A percentile compares a stretch with the other conserved stretches of the same genome.
phyloP scores from a whole-genome alignment of 202 grass and related monocot genomes.

The Carex arenaria region DNA sequence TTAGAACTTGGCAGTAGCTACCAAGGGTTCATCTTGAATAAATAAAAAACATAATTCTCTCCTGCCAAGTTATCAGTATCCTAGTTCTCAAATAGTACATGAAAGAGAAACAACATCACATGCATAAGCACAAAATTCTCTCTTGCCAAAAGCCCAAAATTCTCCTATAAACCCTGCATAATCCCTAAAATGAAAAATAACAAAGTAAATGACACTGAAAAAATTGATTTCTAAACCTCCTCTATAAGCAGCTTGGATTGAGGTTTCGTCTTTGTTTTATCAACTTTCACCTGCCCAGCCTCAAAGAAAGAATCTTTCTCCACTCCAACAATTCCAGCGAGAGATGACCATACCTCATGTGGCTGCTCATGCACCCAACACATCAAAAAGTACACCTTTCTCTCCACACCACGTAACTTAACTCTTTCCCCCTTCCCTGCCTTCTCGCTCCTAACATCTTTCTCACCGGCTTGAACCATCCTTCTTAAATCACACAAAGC shows the following conservation, averaged over 20 bases:
- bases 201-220: not conserved
- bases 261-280: conserved; percentile 27
- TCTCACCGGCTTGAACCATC: conserved; percentile 54
- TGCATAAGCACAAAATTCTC: not conserved
- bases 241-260: conserved; percentile 64
- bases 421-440: conserved; percentile 31
- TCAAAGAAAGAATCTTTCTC: conserved; percentile 62
- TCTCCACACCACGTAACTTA: conserved; percentile 37
- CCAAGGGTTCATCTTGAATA: too few species aligned
- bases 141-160: not conserved
- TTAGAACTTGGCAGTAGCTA: too few species aligned
- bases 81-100: too few species aligned
- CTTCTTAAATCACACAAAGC: conserved; percentile 45
- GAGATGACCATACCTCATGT: conserved; percentile 44
- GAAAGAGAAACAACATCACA: too few species aligned
- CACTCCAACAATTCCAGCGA: conserved; percentile 47
- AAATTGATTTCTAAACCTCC: conserved; percentile 41
- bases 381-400: conserved; percentile 82
- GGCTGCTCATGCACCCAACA: conserved; percentile 93
- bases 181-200: not conserved
- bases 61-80: too few species aligned
- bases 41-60: too few species aligned
- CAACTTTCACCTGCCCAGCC: conserved; percentile 19
- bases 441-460: conserved; percentile 49
- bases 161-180: not conserved